Evolutionary conservation across 106 monocot species (phyloP).

Genomic region (Allium fistulosum): DNA sequence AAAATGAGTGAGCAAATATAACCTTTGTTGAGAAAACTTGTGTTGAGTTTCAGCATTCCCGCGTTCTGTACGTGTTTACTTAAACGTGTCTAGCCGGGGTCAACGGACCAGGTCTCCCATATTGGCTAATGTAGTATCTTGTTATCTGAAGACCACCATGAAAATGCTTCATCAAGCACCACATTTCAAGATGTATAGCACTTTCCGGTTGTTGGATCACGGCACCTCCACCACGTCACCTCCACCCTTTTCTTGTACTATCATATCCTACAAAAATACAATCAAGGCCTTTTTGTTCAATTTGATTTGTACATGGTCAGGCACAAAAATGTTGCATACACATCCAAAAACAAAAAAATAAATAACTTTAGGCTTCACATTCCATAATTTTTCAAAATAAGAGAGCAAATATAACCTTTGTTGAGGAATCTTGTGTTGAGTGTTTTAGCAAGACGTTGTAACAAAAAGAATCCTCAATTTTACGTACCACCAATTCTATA

Average conservation of each 20-base stretch:
- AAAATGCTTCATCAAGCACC: background rate
- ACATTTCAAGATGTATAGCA: conserved; percentile 3
- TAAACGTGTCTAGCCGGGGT: too few relatives aligned
- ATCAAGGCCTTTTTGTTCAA: background rate
- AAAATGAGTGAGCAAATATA: background rate
- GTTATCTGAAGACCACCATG: background rate
- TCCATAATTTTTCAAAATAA: background rate
- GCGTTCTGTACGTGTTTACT: too few relatives aligned
- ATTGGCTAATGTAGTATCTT: too few relatives aligned
- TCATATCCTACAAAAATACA: conserved; percentile 3
- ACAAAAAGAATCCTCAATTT: too few relatives aligned
- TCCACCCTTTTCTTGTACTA: conserved; percentile 3
- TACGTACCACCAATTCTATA: too few relatives aligned
- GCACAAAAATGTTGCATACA: background rate
- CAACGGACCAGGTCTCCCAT: too few relatives aligned
- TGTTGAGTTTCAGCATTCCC: too few relatives aligned
- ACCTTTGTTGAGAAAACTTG: too few relatives aligned
- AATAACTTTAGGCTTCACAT: background rate
- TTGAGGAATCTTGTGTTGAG: background rate
- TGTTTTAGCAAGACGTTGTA: too few relatives aligned
- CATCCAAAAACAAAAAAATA: background rate
- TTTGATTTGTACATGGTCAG: background rate
- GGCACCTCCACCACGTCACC: conserved; percentile 10
- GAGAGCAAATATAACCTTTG: background rate
- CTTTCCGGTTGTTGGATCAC: background rate